These are phyloP conservation scores for Fusarium ramigenum DNA, from an alignment of 2,329 filamentous ascomycete genomes.

Conservation along the genomic window DNA sequence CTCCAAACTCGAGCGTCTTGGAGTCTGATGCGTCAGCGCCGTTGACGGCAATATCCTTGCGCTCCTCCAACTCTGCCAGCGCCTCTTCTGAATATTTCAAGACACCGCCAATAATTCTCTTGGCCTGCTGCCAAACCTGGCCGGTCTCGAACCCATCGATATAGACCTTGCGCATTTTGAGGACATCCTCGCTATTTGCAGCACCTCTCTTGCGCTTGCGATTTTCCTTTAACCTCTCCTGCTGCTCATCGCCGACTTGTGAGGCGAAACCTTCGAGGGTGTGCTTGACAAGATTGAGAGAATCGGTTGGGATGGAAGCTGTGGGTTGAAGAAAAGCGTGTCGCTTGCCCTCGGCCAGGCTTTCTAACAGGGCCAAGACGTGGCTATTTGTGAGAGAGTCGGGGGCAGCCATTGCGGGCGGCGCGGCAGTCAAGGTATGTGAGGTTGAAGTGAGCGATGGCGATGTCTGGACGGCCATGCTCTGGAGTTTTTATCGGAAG, in stretches of 20 bases:
- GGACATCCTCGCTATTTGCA: slow-evolving; percentile 58
- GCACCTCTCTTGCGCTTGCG: slow-evolving; percentile 80
- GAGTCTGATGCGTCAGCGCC: slow-evolving; percentile 50
- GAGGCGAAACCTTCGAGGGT: slow-evolving; percentile 82
- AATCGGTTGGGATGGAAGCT: slow-evolving; percentile 70
- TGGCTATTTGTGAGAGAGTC: slow-evolving; percentile 49
- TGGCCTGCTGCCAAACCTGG: slow-evolving; percentile 95
- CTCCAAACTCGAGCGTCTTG: slow-evolving; percentile 40
- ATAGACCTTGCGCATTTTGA: slow-evolving; percentile 86
- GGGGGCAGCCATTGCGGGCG: slow-evolving; percentile 55
- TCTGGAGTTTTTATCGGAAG: slow-evolving; percentile 29
- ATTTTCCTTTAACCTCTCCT: slow-evolving; percentile 72
- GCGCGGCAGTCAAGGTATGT: slow-evolving; percentile 66
- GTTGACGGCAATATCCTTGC: slow-evolving; percentile 55
- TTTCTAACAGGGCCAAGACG: slow-evolving; percentile 64
- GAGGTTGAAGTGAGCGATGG: slow-evolving; percentile 72
- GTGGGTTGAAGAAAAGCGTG: slow-evolving; percentile 82
- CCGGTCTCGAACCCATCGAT: slow-evolving; percentile 86
- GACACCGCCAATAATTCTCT: slow-evolving; percentile 75
- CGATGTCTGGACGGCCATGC: slow-evolving; percentile 56
- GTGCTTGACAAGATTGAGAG: slow-evolving; percentile 79
- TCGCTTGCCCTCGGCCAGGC: slow-evolving; percentile 67
- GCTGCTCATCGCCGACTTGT: slow-evolving; percentile 77
- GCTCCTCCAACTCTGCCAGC: slow-evolving; percentile 60
- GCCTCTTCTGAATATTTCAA: slow-evolving; percentile 59